phyloP scores from a whole-genome alignment of 306 rosid genomes.

The Castanospermum australe region DNA sequence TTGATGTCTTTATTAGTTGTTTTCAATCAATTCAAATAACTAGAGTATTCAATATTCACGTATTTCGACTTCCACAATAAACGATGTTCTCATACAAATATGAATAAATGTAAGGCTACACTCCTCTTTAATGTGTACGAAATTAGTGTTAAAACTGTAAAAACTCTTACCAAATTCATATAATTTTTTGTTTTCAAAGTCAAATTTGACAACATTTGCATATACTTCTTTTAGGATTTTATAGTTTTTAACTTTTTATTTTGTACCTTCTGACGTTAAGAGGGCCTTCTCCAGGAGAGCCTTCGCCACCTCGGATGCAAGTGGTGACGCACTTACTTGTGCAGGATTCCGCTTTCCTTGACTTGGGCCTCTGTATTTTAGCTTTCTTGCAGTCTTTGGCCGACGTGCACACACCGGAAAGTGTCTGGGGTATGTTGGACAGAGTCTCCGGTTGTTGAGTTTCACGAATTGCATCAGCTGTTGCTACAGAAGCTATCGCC shows the following conservation, averaged over 20 bases:
- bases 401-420: conserved; percentile 68
- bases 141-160: too few relatives aligned
- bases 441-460: conserved; percentile 53
- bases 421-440: conserved; percentile 79
- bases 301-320: conserved; percentile 89
- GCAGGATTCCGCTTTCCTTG: conserved; percentile 87
- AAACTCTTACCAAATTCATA: too few relatives aligned
- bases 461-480: conserved; percentile 28
- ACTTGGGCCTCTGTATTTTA: conserved; percentile 80
- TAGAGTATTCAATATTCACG: not conserved
- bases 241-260: not conserved
- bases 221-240: not conserved
- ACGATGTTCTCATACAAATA: too few relatives aligned
- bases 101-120: too few relatives aligned
- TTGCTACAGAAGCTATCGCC: conserved; percentile 35
- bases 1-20: not conserved
- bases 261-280: conserved; percentile 66
- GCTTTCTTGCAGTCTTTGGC: conserved; percentile 60
- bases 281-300: conserved; percentile 98
- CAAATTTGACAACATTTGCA: too few relatives aligned
- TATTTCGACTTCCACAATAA: too few relatives aligned
- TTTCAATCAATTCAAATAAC: not conserved
- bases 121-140: too few relatives aligned
- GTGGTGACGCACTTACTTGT: conserved; percentile 82
- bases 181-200: too few relatives aligned